Base-by-base conservation (phyloP, 1,284 basidiomycete species). In the Coriolopsis trogii region DNA sequence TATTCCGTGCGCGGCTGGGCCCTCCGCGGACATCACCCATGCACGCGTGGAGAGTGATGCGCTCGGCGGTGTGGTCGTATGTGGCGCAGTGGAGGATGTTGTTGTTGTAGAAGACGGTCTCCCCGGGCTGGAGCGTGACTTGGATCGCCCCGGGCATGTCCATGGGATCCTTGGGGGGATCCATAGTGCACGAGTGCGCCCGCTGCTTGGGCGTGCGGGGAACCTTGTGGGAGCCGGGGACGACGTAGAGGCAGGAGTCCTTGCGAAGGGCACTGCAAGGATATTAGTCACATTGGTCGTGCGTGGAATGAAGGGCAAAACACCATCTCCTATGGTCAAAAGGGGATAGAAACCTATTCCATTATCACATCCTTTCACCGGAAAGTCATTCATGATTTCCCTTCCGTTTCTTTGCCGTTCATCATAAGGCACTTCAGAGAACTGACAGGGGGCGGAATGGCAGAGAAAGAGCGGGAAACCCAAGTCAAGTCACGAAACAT, bases 101-200 rank as follows among this genome's bases (percentile, higher is more conserved):
- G 63, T 82, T 85, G 64, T 91, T 90, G 68, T 93, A 93, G 68
- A 92, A 92, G 12, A 88, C 87, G 0, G 86, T 87, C 58, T 93
- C 86, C 0, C 91, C 90, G 1, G 76, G 78, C 64, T 85, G 75
- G 3, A 93, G 73, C 0, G 70, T 69, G 23, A 92, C 78, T 21
- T 70, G 74, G 10, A 87, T 73, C 1, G 80, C 76, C 3, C 85
- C 86, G 0, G 89, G 88, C 89, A 91, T 91, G 24, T 76, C 75
- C 48, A 84, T 59, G 0, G 87, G 87, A 58, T 86, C 69, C 3
- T 62, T 62, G 0, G 84, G 89, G 24, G 82, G 73, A 6, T 78
- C 78, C 41, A 73, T 69, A 7, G 78, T 85, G 55, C 67, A 78
- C 24, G 82, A 90, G 40, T 75, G 78, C 1, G 66, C 67, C 18